A percentile compares a stretch with the other conserved stretches of the same genome.
Conservation (phyloP, 2,329 filamentous ascomycete species). For the Colletotrichum lupini region DNA sequence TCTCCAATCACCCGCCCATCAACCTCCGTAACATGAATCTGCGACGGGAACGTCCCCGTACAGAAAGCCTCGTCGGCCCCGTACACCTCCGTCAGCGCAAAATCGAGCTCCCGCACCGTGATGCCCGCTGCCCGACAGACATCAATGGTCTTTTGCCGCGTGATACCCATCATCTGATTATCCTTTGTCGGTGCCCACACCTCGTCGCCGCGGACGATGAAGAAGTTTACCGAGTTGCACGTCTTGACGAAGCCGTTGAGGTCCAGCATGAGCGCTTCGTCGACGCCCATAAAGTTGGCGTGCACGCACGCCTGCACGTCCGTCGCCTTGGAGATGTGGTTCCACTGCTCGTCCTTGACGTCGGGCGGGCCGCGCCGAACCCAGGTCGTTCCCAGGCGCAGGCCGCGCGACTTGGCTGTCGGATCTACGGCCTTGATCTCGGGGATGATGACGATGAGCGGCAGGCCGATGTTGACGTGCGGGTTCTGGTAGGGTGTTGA, state of each 20-base stretch:
- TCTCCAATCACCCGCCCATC: conserved; percentile 40
- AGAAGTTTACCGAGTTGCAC: conserved; percentile 47
- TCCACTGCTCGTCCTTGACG: conserved; percentile 46
- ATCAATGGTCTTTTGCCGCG: conserved; percentile 44
- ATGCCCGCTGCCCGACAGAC: conserved; percentile 42
- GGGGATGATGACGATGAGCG: conserved; percentile 45
- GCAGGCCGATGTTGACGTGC: conserved; percentile 42
- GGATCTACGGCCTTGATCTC: conserved; percentile 42
- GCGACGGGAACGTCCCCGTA: conserved; percentile 44
- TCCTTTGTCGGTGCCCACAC: conserved; percentile 46
- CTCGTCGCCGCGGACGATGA: conserved; percentile 44
- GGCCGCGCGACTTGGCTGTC: conserved; percentile 37
- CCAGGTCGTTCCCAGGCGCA: conserved; percentile 42
- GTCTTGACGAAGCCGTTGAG: conserved; percentile 44
- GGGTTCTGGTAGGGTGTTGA: conserved; percentile 43
- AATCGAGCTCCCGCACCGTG: conserved; percentile 42
- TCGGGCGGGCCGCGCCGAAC: conserved; percentile 44
- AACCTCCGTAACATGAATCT: conserved; percentile 42
- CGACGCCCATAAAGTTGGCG: conserved; percentile 44
- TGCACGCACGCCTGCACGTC: conserved; percentile 45
- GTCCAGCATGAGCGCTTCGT: conserved; percentile 45
- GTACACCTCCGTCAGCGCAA: conserved; percentile 44
- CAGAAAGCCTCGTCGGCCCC: conserved; percentile 45
- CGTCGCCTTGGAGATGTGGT: conserved; percentile 46
- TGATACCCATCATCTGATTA: conserved; percentile 47